A percentile compares a stretch with the other conserved stretches of the same genome.
These are phyloP conservation scores for Plasmodium coatneyi DNA, from an alignment of 169 alveolate genomes.

Conservation along the genomic window DNA sequence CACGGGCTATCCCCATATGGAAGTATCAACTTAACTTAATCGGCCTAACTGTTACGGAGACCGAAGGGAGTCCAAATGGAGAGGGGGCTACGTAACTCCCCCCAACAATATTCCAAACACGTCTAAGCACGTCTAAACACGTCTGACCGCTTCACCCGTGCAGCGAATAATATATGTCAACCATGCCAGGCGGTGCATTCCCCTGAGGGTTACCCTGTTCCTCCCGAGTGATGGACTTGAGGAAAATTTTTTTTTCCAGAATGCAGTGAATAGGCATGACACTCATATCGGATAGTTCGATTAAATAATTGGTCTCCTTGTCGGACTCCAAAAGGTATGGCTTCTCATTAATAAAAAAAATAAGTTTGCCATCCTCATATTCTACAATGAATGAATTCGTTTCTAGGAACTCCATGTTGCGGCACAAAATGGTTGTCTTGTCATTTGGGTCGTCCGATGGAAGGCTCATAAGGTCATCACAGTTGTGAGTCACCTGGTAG, in stretches of 20 bases:
- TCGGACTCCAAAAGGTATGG: constrained; percentile 45
- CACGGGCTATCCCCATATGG: neutral
- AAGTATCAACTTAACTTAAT: neutral
- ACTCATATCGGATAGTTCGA: constrained; percentile 29
- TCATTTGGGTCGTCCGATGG: constrained; percentile 12
- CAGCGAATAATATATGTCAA: constrained; percentile 34
- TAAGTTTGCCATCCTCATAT: constrained; percentile 24
- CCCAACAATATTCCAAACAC: neutral
- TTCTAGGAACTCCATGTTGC: constrained; percentile 10
- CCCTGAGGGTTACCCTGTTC: constrained; percentile 4
- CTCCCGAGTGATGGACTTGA: constrained; percentile 30
- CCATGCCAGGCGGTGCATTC: neutral
- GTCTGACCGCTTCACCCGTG: neutral
- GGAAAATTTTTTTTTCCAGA: constrained; percentile 23
- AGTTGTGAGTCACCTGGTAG: constrained; percentile 1
- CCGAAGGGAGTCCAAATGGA: neutral
- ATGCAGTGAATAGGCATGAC: constrained; percentile 29
- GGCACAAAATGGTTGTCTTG: neutral
- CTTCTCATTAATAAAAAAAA: constrained; percentile 38
- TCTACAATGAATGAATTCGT: constrained; percentile 51
- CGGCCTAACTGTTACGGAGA: neutral
- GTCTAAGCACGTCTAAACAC: neutral
- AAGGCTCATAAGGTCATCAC: constrained; percentile 26
- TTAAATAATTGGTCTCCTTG: constrained; percentile 37
- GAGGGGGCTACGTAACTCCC: neutral